Evolutionary conservation across 1,284 basidiomycete species (phyloP).

Genomic region (Heterobasidion parviporum): DNA sequence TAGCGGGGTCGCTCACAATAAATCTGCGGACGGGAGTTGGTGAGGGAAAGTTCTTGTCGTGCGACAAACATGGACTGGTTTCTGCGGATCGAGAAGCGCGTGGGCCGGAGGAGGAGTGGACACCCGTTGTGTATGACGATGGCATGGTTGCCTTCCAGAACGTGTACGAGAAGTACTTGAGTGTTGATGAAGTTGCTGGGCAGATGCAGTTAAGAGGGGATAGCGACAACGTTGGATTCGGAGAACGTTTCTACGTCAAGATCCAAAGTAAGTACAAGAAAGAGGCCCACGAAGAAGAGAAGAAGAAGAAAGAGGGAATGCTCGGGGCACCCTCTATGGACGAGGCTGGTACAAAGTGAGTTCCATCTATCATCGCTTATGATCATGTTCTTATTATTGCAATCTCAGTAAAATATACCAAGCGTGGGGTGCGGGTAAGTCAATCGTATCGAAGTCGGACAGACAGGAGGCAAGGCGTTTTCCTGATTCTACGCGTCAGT

Average conservation of each 20-base stretch:
- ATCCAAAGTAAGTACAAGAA: constrained; percentile 87
- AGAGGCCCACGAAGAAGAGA: constrained; percentile 78
- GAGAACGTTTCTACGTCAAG: constrained; percentile 81
- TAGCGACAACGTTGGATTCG: constrained; percentile 72
- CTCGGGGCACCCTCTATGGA: constrained; percentile 51
- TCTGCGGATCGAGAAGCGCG: constrained; percentile 77
- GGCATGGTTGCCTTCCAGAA: constrained; percentile 82
- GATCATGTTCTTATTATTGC: not conserved
- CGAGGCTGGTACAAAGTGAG: constrained; percentile 66
- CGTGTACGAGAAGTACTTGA: constrained; percentile 77
- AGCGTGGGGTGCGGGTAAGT: constrained; percentile 80
- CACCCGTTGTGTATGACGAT: constrained; percentile 64
- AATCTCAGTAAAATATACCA: constrained; percentile 64
- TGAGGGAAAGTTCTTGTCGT: constrained; percentile 81
- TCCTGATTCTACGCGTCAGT: not conserved
- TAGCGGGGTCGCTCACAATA: constrained; percentile 73
- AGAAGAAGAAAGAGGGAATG: constrained; percentile 64
- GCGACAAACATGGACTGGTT: constrained; percentile 75
- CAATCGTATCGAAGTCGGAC: constrained; percentile 63
- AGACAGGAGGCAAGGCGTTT: constrained; percentile 52
- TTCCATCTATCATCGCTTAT: constrained; percentile 8
- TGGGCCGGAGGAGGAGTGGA: constrained; percentile 85
- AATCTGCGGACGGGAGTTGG: constrained; percentile 79
- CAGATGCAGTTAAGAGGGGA: constrained; percentile 72
- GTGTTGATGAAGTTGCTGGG: constrained; percentile 78